Conservation (phyloP, 2,329 filamentous ascomycete species). For the Graphilbum sp. region DNA sequence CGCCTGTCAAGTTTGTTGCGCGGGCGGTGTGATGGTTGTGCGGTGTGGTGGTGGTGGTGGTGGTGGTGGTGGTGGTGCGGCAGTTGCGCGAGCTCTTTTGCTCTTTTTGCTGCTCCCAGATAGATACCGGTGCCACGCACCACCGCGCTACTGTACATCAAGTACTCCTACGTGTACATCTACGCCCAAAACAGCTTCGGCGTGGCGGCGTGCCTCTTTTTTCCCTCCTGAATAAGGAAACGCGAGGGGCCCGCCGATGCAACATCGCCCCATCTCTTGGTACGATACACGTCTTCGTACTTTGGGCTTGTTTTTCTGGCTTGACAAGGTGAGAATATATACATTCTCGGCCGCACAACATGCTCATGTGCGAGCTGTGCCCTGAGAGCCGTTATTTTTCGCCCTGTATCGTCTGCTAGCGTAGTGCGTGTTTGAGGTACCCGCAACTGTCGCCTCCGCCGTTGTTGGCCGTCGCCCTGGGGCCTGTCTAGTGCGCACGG, state of each 20-base stretch:
- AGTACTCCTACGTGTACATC: neutral
- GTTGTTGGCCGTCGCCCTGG: neutral
- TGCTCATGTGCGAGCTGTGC: too few species aligned
- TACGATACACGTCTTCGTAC: too few species aligned
- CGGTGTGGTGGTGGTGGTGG: too few species aligned
- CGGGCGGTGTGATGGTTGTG: too few species aligned
- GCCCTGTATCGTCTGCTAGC: neutral
- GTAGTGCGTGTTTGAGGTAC: neutral
- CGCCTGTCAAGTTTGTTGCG: neutral
- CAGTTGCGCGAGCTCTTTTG: too few species aligned
- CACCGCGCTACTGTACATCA: neutral
- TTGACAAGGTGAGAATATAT: neutral
- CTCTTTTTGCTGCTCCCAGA: too few species aligned
- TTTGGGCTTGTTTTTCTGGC: neutral
- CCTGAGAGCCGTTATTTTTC: neutral
- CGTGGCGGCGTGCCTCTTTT: neutral
- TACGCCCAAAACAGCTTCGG: neutral
- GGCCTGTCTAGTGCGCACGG: neutral
- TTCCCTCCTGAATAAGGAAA: neutral
- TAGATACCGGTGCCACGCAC: too few species aligned
- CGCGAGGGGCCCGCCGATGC: slow-evolving; percentile 1
- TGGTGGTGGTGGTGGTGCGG: too few species aligned
- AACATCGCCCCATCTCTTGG: slow-evolving; percentile 2
- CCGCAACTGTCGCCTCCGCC: neutral
- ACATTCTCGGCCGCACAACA: too few species aligned